Evolutionary conservation across 1,284 basidiomycete species (phyloP), one percentile per base, ranked within the genome.

Genomic region (Rhodotorula mucilaginosa): DNA sequence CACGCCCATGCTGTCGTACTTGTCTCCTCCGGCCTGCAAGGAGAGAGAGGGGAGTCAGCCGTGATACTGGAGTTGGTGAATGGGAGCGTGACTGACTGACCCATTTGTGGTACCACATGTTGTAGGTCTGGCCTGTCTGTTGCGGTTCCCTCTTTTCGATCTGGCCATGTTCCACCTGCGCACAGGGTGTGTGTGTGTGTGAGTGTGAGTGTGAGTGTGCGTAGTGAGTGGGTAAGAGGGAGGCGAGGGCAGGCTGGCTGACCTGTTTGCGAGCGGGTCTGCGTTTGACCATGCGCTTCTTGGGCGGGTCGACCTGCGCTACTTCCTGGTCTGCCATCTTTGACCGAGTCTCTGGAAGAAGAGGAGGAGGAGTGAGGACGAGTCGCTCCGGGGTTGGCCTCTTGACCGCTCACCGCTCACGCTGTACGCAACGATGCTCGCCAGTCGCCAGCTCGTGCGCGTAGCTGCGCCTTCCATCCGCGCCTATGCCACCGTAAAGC

Each of bases 91-190:
- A 44, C n/a, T 69, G 77, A 47, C 81, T 76, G n/a, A 94, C 93
- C 92, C 94, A 98, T 84, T 98, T 98, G 82, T 98, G 97, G 82
- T 98, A 98, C 96, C 96, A 98, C 70, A 97, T 91, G 81, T 98
- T 95, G 93, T 78, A 64, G 67, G 74, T 75, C 58, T 69, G 65
- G 57, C 94, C 94, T 0, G 92, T 93, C 82, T 97, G 94, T 13
- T 89, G 87, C 1, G 89, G 88, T 80, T 93, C 90, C 74, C 88
- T 89, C 83, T 92, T 93, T 78, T 92, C 91, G 7, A 96, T 89
- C 74, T 96, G 89, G 57, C 92, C 94, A 1, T 90, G 84, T 77
- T 92, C 90, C 51, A 97, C 92, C 80, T 64, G 63, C 7, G 18
- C 5, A 8, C 29, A 3, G 8, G 5, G 44, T 5, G 21, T 7